Evolutionary conservation across 169 alveolate species (phyloP), one percentile per base, ranked within the genome.

Genomic region (Eimeria falciformis): DNA sequence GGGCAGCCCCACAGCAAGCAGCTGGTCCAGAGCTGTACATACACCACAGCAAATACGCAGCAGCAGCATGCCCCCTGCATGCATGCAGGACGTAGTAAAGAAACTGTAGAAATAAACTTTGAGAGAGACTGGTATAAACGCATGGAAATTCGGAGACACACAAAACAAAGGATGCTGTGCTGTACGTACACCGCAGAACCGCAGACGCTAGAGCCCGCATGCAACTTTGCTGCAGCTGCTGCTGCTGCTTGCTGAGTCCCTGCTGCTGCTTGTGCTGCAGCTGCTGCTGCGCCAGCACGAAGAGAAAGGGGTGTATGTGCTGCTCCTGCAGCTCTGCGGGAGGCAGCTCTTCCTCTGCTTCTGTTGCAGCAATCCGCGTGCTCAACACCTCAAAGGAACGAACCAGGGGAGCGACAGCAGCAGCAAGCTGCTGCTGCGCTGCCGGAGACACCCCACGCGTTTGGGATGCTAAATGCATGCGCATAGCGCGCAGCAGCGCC

Each of bases 201-300:
- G 89, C 89, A 56, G 89, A 81, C 23, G 89, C 89, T 23, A 81
- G 23, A 17, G 89, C 89, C 89, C 89, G 33, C 89, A 81, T 81
- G 89, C 89, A 81, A 75, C 89, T 81, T 81, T 81, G 89, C 33
- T 81, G 89, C 89, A 81, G 89, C 56, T 53, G 75, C 25, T 55
- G 89, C n/a, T 81, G 89, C 73, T 81, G 89, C 46, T 81, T 81
- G 77, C 47, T 81, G 75, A 81, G 89, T 21, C 89, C 77, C 47
- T 81, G 89, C 40, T 55, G 77, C 47, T 81, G 89, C 45, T 81
- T 81, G 89, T 81, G 89, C 11, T 81, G 89, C 56, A 81, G 89
- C 55, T 81, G 89, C 89, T 55, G 75, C 69, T 81, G 89, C 40
- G 89, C 89, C 9, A 81, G 89, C 58, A 81, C 89, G n/a, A 81